A percentile compares a stretch with the other conserved stretches of the same genome.
phyloP scores from a whole-genome alignment of 2,329 filamentous ascomycete genomes.

The Fusarium sp. region DNA sequence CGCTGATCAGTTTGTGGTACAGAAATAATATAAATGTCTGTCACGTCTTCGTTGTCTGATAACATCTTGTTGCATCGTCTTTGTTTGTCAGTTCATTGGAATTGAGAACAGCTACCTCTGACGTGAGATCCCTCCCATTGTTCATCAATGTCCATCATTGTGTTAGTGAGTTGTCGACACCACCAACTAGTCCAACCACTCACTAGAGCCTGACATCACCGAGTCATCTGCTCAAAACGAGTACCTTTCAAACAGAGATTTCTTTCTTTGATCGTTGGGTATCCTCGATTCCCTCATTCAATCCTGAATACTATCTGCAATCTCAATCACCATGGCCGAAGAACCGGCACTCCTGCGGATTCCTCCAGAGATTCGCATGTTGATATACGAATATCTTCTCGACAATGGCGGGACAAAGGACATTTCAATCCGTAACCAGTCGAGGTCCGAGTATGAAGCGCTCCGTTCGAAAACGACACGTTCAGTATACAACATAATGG shows the following conservation, averaged over 20 bases:
- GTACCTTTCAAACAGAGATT: neutral
- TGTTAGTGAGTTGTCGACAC: constrained; percentile 21
- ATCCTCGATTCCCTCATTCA: neutral
- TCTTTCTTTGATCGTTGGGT: neutral
- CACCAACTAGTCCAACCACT: constrained; percentile 14
- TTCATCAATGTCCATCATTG: constrained; percentile 24
- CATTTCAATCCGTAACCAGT: constrained; percentile 56
- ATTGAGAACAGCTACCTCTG: constrained; percentile 26
- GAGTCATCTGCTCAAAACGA: constrained; percentile 9
- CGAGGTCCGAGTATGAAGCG: constrained; percentile 40
- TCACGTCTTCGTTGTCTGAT: neutral
- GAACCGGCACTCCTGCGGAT: constrained; percentile 49
- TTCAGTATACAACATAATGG: constrained; percentile 56
- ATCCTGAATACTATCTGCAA: neutral
- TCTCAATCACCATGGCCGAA: constrained; percentile 32
- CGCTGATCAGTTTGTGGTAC: constrained; percentile 21
- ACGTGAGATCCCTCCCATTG: constrained; percentile 30
- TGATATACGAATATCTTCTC: constrained; percentile 59
- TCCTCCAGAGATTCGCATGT: constrained; percentile 56
- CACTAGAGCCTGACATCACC: constrained; percentile 24
- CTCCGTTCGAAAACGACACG: constrained; percentile 42
- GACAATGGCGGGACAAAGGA: constrained; percentile 53
- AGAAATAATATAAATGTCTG: constrained; percentile 38
- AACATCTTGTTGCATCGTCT: constrained; percentile 3
- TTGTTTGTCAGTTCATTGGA: constrained; percentile 23